Evolutionary conservation across 768 basidiomycete genomes (phyloP).

Genomic region (Chlorophyllum brunneum): DNA sequence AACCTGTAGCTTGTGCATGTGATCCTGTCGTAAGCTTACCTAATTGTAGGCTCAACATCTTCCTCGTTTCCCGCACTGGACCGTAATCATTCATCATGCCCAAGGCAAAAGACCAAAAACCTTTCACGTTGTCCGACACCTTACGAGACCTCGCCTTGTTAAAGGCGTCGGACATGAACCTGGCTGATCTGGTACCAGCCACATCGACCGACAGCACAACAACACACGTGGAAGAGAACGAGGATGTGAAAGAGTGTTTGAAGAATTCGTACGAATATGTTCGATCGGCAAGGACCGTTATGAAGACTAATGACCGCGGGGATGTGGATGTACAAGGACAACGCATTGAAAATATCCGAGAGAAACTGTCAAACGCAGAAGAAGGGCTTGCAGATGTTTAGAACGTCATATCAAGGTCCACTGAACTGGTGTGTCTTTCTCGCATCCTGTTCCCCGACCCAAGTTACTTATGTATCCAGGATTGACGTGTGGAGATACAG

Average conservation of each 20-base stretch:
- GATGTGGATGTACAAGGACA: slow-evolving; percentile 50
- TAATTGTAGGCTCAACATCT: not conserved
- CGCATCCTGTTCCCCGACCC: too few relatives aligned
- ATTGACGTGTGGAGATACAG: too few relatives aligned
- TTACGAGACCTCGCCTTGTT: slow-evolving; percentile 72
- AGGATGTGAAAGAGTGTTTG: slow-evolving; percentile 34
- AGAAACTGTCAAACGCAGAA: slow-evolving; percentile 51
- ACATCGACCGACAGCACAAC: not conserved
- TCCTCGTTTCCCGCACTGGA: not conserved
- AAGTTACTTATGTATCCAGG: too few relatives aligned
- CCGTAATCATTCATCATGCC: slow-evolving; percentile 15
- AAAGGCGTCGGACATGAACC: slow-evolving; percentile 48
- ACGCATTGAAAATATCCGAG: slow-evolving; percentile 53
- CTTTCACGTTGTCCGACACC: slow-evolving; percentile 54
- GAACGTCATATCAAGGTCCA: too few relatives aligned
- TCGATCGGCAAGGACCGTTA: slow-evolving; percentile 49
- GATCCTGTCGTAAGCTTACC: slow-evolving; percentile 11
- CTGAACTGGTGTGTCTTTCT: not conserved
- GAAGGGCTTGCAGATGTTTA: slow-evolving; percentile 24
- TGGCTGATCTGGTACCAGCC: slow-evolving; percentile 23
- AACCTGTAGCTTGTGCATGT: not conserved
- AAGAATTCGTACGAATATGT: slow-evolving; percentile 58
- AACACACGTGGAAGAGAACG: not conserved
- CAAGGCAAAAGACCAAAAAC: slow-evolving; percentile 36
- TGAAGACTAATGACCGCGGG: slow-evolving; percentile 48